Conservation (phyloP, 495 filamentous ascomycete species). For the Viridothelium virens region DNA sequence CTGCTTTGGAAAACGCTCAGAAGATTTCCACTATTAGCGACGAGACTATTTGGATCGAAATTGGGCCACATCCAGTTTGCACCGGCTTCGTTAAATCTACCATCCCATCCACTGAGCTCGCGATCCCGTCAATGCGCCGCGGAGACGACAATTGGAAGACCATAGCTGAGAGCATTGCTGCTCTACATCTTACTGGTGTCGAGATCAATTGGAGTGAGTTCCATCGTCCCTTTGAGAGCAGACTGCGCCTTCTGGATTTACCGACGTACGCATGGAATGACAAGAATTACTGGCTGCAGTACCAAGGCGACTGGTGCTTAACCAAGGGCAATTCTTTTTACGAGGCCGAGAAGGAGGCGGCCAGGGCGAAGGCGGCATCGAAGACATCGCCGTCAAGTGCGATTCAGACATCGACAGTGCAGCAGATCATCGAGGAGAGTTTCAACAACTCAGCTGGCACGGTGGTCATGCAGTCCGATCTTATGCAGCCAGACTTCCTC, state of each 20-base stretch:
- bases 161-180: constrained; percentile 10
- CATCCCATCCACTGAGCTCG: constrained; percentile 7
- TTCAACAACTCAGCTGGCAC: constrained; percentile 18
- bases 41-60: constrained; percentile 36
- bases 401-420: constrained; percentile 20
- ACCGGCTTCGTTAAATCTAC: constrained; percentile 23
- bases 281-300: constrained; percentile 79
- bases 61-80: constrained; percentile 40
- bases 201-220: constrained; percentile 23
- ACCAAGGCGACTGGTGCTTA: constrained; percentile 33
- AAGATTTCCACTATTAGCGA: constrained; percentile 22
- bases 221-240: constrained; percentile 19
- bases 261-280: constrained; percentile 74
- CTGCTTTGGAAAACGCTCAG: constrained; percentile 40
- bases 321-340: constrained; percentile 13
- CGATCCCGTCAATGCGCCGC: constrained; percentile 6
- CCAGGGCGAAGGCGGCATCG: not conserved
- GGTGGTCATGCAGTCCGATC: constrained; percentile 31
- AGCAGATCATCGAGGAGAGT: constrained; percentile 26
- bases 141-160: constrained; percentile 20
- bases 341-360: constrained; percentile 14
- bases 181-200: constrained; percentile 17
- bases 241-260: constrained; percentile 33
- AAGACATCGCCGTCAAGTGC: not conserved
- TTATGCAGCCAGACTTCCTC: constrained; percentile 34